Conservation (phyloP, 345 rosid genomes). For the Brassica nigra region DNA sequence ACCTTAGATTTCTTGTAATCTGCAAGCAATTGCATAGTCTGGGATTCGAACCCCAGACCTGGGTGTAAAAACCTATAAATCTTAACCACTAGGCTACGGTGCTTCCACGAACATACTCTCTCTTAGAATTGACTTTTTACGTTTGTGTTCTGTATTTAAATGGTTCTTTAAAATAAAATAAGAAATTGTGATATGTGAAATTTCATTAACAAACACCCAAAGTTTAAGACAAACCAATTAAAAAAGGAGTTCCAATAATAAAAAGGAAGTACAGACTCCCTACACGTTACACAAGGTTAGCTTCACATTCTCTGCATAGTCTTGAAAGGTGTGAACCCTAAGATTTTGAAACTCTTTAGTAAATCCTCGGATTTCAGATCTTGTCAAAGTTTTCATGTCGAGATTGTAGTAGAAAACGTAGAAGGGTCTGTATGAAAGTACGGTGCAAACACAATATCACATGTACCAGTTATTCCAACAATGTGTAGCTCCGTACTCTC, state of each 20-base stretch:
- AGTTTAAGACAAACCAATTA: neutral
- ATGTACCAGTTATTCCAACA: neutral
- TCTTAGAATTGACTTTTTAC: too few species aligned
- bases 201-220: neutral
- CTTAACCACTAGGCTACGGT: too few species aligned
- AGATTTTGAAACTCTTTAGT: neutral
- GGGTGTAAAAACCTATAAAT: too few species aligned
- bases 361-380: neutral
- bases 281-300: too few species aligned
- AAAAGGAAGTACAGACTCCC: neutral
- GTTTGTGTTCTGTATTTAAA: too few species aligned
- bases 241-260: neutral
- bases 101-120: too few species aligned
- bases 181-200: neutral
- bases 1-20: too few species aligned
- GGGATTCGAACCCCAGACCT: too few species aligned
- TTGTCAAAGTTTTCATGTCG: neutral
- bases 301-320: neutral
- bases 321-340: neutral
- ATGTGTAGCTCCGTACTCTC: neutral
- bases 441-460: neutral
- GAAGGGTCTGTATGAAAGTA: neutral
- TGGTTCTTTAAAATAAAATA: too few species aligned
- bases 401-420: neutral
- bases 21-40: too few species aligned